These are phyloP conservation scores for Candida labiduridarum DNA, from an alignment of 1,139 yeast species.

Conservation along the genomic window DNA sequence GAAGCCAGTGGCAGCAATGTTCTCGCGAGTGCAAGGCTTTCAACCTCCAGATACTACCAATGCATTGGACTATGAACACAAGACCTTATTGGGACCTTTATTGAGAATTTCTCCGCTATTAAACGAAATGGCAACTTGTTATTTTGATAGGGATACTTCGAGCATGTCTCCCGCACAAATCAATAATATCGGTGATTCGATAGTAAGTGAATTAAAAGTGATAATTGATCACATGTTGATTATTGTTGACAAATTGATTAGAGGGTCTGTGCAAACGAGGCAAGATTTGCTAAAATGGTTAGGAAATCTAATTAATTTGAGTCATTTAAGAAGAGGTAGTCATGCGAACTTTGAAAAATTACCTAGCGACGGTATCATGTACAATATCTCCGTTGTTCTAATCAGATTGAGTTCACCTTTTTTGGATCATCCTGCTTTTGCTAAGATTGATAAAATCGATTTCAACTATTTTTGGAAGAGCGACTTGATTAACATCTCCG, in stretches of 20 bases:
- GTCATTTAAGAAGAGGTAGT: slow-evolving; percentile 86
- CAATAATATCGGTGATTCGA: slow-evolving; percentile 51
- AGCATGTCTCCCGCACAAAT: slow-evolving; percentile 43
- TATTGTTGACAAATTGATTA: slow-evolving; percentile 72
- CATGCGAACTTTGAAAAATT: slow-evolving; percentile 71
- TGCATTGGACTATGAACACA: slow-evolving; percentile 54
- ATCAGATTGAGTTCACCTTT: slow-evolving; percentile 83
- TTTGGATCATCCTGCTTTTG: slow-evolving; percentile 59
- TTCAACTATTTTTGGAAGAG: slow-evolving; percentile 57
- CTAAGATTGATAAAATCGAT: slow-evolving; percentile 78
- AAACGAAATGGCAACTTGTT: slow-evolving; percentile 42
- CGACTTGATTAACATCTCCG: slow-evolving; percentile 62
- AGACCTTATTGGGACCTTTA: slow-evolving; percentile 76
- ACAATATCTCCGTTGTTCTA: slow-evolving; percentile 69
- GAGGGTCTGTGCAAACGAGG: slow-evolving; percentile 72
- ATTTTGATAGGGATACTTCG: slow-evolving; percentile 46
- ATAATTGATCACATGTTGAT: slow-evolving; percentile 62
- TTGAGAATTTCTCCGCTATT: slow-evolving; percentile 75
- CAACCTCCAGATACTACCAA: slow-evolving; percentile 46
- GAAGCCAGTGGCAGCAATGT: slow-evolving; percentile 62
- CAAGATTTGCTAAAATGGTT: slow-evolving; percentile 65
- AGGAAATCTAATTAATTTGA: slow-evolving; percentile 70
- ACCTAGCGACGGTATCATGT: slow-evolving; percentile 82
- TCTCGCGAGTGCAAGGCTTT: slow-evolving; percentile 61
- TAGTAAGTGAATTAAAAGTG: slow-evolving; percentile 61